Conservation (phyloP, 2,329 filamentous ascomycete genomes). For the Macrophomina phaseolina region DNA sequence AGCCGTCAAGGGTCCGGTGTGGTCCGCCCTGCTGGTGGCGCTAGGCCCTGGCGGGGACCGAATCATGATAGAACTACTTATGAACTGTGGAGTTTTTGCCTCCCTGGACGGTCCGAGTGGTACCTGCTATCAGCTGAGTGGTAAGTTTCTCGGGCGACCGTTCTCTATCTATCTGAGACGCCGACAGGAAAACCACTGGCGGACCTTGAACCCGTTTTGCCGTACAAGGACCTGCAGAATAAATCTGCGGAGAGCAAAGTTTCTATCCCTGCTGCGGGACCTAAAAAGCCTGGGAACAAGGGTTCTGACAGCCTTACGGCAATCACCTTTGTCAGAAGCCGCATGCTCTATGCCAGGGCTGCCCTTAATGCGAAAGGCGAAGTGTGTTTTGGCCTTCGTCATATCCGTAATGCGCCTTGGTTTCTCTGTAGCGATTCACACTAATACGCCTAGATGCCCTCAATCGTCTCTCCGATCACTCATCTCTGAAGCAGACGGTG, state of each 20-base stretch:
- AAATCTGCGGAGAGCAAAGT: conserved; percentile 16
- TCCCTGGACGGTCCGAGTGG: conserved; percentile 63
- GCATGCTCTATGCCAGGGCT: conserved; percentile 85
- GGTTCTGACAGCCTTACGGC: conserved; percentile 18
- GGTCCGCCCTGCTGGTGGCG: conserved; percentile 75
- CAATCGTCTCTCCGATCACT: conserved; percentile 67
- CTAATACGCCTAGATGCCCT: conserved; percentile 70
- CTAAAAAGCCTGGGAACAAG: conserved; percentile 41
- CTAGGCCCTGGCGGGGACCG: conserved; percentile 76
- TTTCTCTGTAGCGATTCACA: conserved; percentile 19
- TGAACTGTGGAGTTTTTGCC: conserved; percentile 78
- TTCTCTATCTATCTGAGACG: conserved; percentile 22
- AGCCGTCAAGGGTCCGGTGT: conserved; percentile 71
- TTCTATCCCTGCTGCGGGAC: conserved; percentile 27
- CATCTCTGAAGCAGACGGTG: conserved; percentile 61
- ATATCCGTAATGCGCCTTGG: conserved; percentile 70
- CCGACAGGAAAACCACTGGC: conserved; percentile 22
- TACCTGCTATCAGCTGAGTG: conserved; percentile 81
- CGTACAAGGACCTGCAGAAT: conserved; percentile 6
- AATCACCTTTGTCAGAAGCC: conserved; percentile 78
- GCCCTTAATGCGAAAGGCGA: conserved; percentile 70
- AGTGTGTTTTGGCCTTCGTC: conserved; percentile 76
- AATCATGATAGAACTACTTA: conserved; percentile 77
- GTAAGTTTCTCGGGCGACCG: conserved; percentile 50
- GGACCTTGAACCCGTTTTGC: conserved; percentile 19